phyloP scores from a whole-genome alignment of 805 yeast genomes.

The Dipodascus geniculatus region DNA sequence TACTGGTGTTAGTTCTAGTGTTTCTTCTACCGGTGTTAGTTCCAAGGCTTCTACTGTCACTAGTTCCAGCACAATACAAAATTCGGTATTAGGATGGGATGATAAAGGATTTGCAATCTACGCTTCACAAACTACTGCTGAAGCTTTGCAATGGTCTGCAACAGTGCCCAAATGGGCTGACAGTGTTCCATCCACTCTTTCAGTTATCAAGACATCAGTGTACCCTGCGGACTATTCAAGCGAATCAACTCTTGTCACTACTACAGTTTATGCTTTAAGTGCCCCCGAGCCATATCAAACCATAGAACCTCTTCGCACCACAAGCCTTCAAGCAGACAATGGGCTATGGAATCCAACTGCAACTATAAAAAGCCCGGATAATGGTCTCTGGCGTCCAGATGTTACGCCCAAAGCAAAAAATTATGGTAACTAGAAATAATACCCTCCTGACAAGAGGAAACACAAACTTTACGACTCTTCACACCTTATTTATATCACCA shows the following conservation, averaged over 20 bases:
- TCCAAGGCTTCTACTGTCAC: neutral
- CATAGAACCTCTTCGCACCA: neutral
- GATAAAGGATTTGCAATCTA: neutral
- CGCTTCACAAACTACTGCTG: neutral
- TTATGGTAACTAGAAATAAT: neutral
- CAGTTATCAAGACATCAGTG: neutral
- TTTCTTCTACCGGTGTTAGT: too few relatives aligned
- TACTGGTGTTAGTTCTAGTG: neutral
- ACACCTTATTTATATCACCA: neutral
- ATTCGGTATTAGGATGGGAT: conserved; percentile 3
- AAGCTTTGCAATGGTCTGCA: neutral
- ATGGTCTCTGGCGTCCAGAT: neutral
- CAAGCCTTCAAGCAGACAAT: neutral
- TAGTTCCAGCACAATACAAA: conserved; percentile 7
- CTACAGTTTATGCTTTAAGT: neutral
- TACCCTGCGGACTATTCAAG: too few relatives aligned
- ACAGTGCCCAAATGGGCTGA: neutral
- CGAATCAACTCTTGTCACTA: too few relatives aligned
- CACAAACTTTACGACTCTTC: neutral
- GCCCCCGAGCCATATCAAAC: neutral
- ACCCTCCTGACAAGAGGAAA: neutral
- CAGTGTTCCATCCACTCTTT: neutral
- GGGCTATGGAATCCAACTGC: neutral
- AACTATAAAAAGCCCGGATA: neutral
- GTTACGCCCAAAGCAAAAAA: too few relatives aligned